Conservation (phyloP, 805 yeast species). For the Saccharomyces paradoxus region DNA sequence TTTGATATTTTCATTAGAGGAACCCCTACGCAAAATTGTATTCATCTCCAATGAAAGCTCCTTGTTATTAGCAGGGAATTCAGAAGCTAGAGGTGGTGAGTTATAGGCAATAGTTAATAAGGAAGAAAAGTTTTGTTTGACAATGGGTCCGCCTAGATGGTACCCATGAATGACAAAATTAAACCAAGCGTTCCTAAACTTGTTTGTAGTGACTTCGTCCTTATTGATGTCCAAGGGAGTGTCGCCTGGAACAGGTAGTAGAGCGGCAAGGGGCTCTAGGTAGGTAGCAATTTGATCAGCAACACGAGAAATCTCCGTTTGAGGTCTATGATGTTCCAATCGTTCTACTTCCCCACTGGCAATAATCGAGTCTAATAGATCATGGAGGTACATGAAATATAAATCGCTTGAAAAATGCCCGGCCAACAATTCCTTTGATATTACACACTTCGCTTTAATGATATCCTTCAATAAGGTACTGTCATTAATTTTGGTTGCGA, state of each 20-base stretch:
- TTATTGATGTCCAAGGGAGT: constrained; percentile 32
- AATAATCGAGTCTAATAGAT: constrained; percentile 57
- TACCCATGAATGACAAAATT: constrained; percentile 89
- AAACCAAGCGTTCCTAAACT: constrained; percentile 88
- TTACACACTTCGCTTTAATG: constrained; percentile 40
- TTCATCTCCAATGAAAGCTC: constrained; percentile 91
- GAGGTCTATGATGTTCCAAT: constrained; percentile 73
- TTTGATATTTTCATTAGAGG: constrained; percentile 72
- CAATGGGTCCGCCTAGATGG: constrained; percentile 48
- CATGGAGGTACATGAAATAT: constrained; percentile 51
- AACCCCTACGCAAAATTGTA: constrained; percentile 80
- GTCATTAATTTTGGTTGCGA: constrained; percentile 37
- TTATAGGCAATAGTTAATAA: constrained; percentile 70
- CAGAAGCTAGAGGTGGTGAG: constrained; percentile 84
- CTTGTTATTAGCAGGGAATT: constrained; percentile 67
- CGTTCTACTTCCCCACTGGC: constrained; percentile 72
- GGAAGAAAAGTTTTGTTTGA: constrained; percentile 38
- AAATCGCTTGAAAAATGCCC: constrained; percentile 32
- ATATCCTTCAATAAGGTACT: constrained; percentile 34
- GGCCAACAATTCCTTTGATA: constrained; percentile 33
- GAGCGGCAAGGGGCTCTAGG: constrained; percentile 64
- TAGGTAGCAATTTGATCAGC: constrained; percentile 60
- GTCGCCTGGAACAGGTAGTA: constrained; percentile 54
- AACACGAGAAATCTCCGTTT: constrained; percentile 57
- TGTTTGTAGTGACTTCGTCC: constrained; percentile 43